Base-by-base conservation (phyloP, 208 protist species). In the Spongospora subterranea region DNA sequence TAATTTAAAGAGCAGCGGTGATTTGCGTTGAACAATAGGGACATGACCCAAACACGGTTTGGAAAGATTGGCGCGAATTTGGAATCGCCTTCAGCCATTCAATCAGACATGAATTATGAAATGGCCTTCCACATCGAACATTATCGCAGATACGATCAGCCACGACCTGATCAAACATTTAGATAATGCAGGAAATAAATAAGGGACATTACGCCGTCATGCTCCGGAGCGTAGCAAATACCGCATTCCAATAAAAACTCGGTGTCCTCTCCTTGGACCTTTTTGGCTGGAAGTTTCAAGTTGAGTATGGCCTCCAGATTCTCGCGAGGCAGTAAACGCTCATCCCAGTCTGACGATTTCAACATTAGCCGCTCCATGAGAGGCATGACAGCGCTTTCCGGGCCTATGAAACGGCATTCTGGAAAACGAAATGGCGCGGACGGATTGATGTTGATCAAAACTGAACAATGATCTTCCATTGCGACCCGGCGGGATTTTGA, bases 91-190 rank as follows among this genome's bases (percentile, higher is more conserved):
- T 35, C n/a, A 82, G n/a, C 71, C 71, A 82, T 43, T 82, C 71
- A 6, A 82, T 40, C n/a, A 82, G n/a, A n/a, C 71, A 82, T 39
- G n/a, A 6, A n/a, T 35, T 82, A n/a, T 82, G 71, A n/a, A 82
- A 82, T 82, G 71, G 71, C 6, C 71, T 6, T 20, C 17, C 71
- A 43, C 71, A 82, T 39, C 71, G 71, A 45, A 43, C 71, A 43
- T 82, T 43, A 17, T 82, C 71, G 40, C 71, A 82, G 71, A 35
- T 20, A n/a, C 71, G 71, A 82, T 82, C 71, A n/a, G 71, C 71
- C 6, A 82, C n/a, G 71, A 82, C 71, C 71, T 82, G 40, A 35
- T 17, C 54, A 65, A 82, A n/a, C 40, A n/a, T 82, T 82, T 35
- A 20, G n/a, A 39, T 45, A 35, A n/a, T 45, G 6, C 71, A 45